phyloP scores from a whole-genome alignment of 75 land plant genomes.

The Picea sitchensis region DNA sequence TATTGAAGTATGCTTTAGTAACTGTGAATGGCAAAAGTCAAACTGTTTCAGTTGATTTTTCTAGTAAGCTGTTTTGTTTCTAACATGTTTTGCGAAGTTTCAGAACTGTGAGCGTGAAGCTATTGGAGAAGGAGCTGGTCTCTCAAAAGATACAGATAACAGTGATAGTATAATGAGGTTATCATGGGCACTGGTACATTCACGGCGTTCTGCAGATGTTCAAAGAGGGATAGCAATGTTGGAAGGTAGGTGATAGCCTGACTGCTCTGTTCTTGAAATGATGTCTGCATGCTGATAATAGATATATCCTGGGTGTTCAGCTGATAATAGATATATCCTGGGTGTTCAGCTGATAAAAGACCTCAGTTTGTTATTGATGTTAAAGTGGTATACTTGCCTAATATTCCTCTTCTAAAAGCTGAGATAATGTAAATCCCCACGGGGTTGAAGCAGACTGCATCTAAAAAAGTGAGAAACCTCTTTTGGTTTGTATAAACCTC shows the following conservation, averaged over 20 bases:
- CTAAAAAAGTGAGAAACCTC: too few species aligned
- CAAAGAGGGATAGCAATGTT: slow-evolving; percentile 95
- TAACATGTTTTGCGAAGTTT: slow-evolving; percentile 4
- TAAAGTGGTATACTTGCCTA: too few species aligned
- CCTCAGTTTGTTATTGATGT: too few species aligned
- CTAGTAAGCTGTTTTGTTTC: not conserved
- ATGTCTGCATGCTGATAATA: too few species aligned
- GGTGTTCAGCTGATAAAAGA: too few species aligned
- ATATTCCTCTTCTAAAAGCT: too few species aligned
- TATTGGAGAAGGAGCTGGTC: slow-evolving; percentile 34
- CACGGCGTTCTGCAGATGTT: slow-evolving; percentile 70
- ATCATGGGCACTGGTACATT: slow-evolving; percentile 98
- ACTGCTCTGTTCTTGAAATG: not conserved
- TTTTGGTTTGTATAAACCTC: too few species aligned
- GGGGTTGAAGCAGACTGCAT: too few species aligned
- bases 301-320: too few species aligned
- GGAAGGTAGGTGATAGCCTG: slow-evolving; percentile 50
- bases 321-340: too few species aligned
- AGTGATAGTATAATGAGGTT: slow-evolving; percentile 83
- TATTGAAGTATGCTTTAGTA: not conserved
- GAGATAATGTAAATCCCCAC: too few species aligned
- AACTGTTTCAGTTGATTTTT: not conserved
- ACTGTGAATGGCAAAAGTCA: not conserved
- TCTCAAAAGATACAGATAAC: slow-evolving; percentile 27
- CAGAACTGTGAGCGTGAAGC: slow-evolving; percentile 75